A percentile compares a stretch with the other conserved stretches of the same genome.
phyloP scores from a whole-genome alignment of 2,329 filamentous ascomycete species.

The Fusarium verticillioides region DNA sequence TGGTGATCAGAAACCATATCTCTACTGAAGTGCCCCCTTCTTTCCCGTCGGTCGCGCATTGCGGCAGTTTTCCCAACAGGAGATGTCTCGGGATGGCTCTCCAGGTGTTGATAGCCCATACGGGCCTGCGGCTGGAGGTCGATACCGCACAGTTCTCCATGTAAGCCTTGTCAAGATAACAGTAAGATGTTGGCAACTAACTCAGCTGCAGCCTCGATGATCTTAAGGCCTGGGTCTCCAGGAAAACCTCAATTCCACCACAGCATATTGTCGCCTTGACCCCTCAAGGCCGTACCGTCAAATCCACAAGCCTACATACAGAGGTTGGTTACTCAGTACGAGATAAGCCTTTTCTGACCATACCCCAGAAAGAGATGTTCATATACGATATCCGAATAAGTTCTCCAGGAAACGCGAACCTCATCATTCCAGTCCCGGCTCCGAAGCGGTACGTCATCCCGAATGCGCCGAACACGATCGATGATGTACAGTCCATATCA shows the following conservation, averaged over 20 bases:
- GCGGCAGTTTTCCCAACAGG: conserved; percentile 48
- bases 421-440: conserved; percentile 61
- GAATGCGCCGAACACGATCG: conserved; percentile 82
- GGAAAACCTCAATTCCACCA: conserved; percentile 76
- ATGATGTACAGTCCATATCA: conserved; percentile 80
- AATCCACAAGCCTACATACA: conserved; percentile 79
- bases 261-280: conserved; percentile 90
- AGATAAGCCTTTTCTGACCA: conserved; percentile 24
- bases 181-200: conserved; percentile 18
- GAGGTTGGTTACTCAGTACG: conserved; percentile 66
- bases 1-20: conserved; percentile 23
- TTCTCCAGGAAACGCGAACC: conserved; percentile 57
- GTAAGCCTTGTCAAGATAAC: conserved; percentile 54
- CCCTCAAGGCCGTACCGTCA: conserved; percentile 83
- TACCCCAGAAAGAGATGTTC: conserved; percentile 81
- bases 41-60: conserved; percentile 38
- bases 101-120: conserved; percentile 91
- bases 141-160: conserved; percentile 80
- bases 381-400: conserved; percentile 88
- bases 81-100: conserved; percentile 81
- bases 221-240: conserved; percentile 83
- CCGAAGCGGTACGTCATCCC: conserved; percentile 68
- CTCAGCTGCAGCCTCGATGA: conserved; percentile 75
- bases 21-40: conserved; percentile 18
- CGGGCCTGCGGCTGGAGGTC: conserved; percentile 84